Evolutionary conservation across 2,329 filamentous ascomycete species (phyloP).

Genomic region (Thelonectria discophora): DNA sequence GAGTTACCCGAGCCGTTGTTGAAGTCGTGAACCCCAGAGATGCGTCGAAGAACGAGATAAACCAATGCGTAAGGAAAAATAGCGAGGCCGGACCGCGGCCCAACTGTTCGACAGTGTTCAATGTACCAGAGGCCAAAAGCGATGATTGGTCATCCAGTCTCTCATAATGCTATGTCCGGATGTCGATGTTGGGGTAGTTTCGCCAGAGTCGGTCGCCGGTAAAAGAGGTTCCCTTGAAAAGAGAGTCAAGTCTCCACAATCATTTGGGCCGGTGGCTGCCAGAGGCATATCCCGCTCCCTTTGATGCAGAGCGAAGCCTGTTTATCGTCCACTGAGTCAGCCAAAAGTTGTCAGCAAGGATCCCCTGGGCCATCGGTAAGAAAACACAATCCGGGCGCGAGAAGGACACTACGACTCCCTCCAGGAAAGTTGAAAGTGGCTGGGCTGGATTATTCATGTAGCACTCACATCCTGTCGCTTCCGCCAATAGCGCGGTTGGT

Average conservation of each 20-base stretch:
- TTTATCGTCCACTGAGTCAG: slow-evolving; percentile 87
- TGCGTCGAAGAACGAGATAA: slow-evolving; percentile 56
- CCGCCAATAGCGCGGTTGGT: slow-evolving; percentile 79
- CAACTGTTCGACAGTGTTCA: slow-evolving; percentile 41
- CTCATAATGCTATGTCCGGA: slow-evolving; percentile 36
- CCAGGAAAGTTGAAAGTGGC: slow-evolving; percentile 69
- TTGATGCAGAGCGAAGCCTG: slow-evolving; percentile 86
- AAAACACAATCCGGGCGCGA: slow-evolving; percentile 79
- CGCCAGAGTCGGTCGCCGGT: slow-evolving; percentile 40
- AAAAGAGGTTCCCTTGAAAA: slow-evolving; percentile 28
- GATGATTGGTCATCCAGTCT: slow-evolving; percentile 28
- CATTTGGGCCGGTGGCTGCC: slow-evolving; percentile 51
- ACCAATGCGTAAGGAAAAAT: slow-evolving; percentile 48
- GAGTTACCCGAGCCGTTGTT: slow-evolving; percentile 52
- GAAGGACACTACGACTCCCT: slow-evolving; percentile 82
- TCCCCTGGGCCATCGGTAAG: slow-evolving; percentile 76
- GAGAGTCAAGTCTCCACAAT: slow-evolving; percentile 35
- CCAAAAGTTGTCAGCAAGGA: slow-evolving; percentile 74
- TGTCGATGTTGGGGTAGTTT: slow-evolving; percentile 42
- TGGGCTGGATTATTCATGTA: slow-evolving; percentile 57
- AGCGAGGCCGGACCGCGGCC: slow-evolving; percentile 38
- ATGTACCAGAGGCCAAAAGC: slow-evolving; percentile 36
- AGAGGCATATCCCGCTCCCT: slow-evolving; percentile 65
- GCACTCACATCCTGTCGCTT: slow-evolving; percentile 97
- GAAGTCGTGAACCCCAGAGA: slow-evolving; percentile 47